Evolutionary conservation across 495 filamentous ascomycete species (phyloP), one percentile per base, ranked within the genome.

Genomic region (Cryomyces antarcticus): DNA sequence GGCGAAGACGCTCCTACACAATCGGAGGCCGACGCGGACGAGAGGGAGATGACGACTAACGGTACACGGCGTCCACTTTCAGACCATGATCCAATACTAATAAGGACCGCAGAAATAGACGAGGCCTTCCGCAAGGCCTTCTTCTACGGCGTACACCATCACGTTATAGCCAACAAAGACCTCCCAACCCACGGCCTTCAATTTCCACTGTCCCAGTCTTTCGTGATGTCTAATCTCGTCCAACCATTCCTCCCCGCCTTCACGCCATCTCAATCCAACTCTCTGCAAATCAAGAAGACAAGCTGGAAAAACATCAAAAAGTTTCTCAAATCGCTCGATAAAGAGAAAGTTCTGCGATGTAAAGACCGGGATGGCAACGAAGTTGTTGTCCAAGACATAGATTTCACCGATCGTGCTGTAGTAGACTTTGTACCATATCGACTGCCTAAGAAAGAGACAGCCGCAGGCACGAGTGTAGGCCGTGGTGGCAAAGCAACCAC

Each of bases 261-360:
- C 51, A 69, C 63, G 7, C 59, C 64, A 6, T 62, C 66, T 24
- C 66, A 74, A 53, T 62, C 68, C 9, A 66, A 72, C 28, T 72
- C 62, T 24, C 67, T 81, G 30, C 69, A 73, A 49, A 76, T 83
- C 53, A 83, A 82, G 60, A 82, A 78, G 57, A 77, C 77, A 5
- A 77, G 69, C 55, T 80, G 77, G 70, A 83, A 82, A 58, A 82
- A 73, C 43, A 66, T 75, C 36, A 76, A 73, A 46, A 82, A 81
- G 46, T 82, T 82, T 55, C 73, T 82, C 57, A 82, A 82, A 53
- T 57, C 68, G 30, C 57, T 83, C 6, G 78, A 81, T 52, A 82
- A 80, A 52, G 59, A 72, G 41, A 52, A 63, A 5, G 53, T 80
- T 9, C 55, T 82, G 36, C 78, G 73, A 48, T 69, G 66, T 30